These are phyloP conservation scores for Penicillium bovifimosum DNA, from an alignment of 495 filamentous ascomycete species.

Conservation along the genomic window DNA sequence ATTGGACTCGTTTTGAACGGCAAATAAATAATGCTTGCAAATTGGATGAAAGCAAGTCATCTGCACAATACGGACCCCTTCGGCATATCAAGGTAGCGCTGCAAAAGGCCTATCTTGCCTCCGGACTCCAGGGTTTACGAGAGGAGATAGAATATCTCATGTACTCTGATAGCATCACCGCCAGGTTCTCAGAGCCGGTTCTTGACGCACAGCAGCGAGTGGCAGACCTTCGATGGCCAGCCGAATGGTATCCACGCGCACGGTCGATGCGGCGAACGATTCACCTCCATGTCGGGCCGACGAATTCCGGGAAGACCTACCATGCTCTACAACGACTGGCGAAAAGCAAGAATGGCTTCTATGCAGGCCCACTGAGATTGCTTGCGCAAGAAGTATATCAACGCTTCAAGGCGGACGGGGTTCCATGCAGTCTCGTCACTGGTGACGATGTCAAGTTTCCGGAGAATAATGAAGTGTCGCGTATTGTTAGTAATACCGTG, in stretches of 20 bases:
- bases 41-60: slow-evolving; percentile 16
- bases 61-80: slow-evolving; percentile 17
- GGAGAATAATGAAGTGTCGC: slow-evolving; percentile 36
- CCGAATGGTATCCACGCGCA: slow-evolving; percentile 86
- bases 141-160: slow-evolving; percentile 55
- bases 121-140: slow-evolving; percentile 42
- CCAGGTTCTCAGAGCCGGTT: slow-evolving; percentile 42
- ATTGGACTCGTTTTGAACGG: slow-evolving; percentile 36
- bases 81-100: slow-evolving; percentile 33
- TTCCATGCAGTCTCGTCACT: slow-evolving; percentile 73
- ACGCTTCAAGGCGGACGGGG: slow-evolving; percentile 70
- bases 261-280: slow-evolving; percentile 73
- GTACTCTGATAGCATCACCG: slow-evolving; percentile 46
- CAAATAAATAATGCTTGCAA: slow-evolving; percentile 31
- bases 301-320: slow-evolving; percentile 98
- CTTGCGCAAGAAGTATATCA: slow-evolving; percentile 91
- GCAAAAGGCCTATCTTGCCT: slow-evolving; percentile 50
- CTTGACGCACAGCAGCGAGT: slow-evolving; percentile 56
- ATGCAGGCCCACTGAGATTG: slow-evolving; percentile 84
- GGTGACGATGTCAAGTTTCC: slow-evolving; percentile 75
- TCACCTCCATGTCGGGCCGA: slow-evolving; percentile 93
- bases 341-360: slow-evolving; percentile 68
- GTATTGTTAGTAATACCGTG: slow-evolving; percentile 81
- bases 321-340: slow-evolving; percentile 86
- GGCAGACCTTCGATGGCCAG: slow-evolving; percentile 75